Evolutionary conservation across 306 rosid species (phyloP), one percentile per base, ranked within the genome.

Genomic region (Sindora glabra): DNA sequence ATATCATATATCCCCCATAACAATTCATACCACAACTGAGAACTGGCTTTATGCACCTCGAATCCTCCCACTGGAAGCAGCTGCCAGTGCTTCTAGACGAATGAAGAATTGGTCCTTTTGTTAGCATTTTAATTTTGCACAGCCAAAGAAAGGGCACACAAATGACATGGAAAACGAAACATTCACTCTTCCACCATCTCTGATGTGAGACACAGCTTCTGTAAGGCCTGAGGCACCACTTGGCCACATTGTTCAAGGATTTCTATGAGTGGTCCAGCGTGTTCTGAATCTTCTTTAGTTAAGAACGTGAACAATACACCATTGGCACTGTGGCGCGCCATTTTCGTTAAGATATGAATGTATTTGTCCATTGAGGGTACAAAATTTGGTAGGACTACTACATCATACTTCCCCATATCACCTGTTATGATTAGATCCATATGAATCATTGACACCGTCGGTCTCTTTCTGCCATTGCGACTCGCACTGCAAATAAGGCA

Each of bases 191-290:
- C 72, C 75, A 41, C 42, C 70, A 56, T 56, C 57, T 45, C 38
- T 48, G 73, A 52, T 29, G 68, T 32, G 53, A 32, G 60, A 46
- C 54, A 75, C 76, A 86, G 64, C 78, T 75, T 59, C 60, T 69
- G 33, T 33, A 85, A 63, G 62, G 80, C 55, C 14, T 68, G 62
- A 22, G 86, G 89, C 68, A 83, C 85, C 11, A 74, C 67, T 81
- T 85, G 96, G 52, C 74, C 74, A 54, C 85, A 81, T 71, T 77
- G 78, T 69, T 89, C 73, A 40, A 89, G 81, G 62, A 73, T 74
- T 64, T 68, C 41, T 10, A 74, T 64, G 45, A 83, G 78, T 5
- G 82, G 77, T 49, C 69, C 73, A 11, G 81, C 87, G 60, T 71
- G 65, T 49, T 54, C 71, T 30, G 67, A 19, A 22, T 81, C 81